Evolutionary conservation across 306 rosid species (phyloP).

Genomic region (Citrullus amarus): DNA sequence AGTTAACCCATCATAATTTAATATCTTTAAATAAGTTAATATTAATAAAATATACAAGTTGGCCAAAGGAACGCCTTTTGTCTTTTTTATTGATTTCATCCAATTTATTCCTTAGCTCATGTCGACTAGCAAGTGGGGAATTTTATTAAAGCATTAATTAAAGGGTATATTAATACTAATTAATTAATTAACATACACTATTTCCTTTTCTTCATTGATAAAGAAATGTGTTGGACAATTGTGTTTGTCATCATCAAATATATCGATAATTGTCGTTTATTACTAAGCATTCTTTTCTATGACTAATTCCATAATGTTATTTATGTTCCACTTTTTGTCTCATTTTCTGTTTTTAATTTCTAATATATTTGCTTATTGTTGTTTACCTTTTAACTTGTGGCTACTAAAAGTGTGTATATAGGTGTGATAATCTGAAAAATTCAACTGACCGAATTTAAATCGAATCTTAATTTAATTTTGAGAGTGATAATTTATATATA

Average conservation of each 20-base stretch:
- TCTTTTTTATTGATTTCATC: neutral
- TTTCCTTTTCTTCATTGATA: neutral
- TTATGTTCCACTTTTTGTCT: neutral
- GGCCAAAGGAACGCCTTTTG: neutral
- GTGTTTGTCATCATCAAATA: neutral
- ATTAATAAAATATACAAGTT: neutral
- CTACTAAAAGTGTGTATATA: neutral
- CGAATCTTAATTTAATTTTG: no score
- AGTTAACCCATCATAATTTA: neutral
- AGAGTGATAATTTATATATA: no score
- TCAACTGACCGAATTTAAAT: no score
- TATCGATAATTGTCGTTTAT: conserved; percentile 1
- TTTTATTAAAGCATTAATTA: neutral
- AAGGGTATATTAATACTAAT: neutral
- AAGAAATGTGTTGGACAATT: neutral
- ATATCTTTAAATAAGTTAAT: neutral
- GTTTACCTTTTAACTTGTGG: neutral
- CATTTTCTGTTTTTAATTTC: neutral
- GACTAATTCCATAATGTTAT: neutral
- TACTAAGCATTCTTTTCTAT: neutral
- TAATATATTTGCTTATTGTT: neutral
- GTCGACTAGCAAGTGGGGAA: neutral
- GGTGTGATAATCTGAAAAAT: neutral
- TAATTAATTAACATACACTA: neutral
- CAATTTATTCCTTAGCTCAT: neutral